These are phyloP conservation scores for Coemansia sp. DNA, from an alignment of 192 early-diverging fungal species.

Conservation along the genomic window DNA sequence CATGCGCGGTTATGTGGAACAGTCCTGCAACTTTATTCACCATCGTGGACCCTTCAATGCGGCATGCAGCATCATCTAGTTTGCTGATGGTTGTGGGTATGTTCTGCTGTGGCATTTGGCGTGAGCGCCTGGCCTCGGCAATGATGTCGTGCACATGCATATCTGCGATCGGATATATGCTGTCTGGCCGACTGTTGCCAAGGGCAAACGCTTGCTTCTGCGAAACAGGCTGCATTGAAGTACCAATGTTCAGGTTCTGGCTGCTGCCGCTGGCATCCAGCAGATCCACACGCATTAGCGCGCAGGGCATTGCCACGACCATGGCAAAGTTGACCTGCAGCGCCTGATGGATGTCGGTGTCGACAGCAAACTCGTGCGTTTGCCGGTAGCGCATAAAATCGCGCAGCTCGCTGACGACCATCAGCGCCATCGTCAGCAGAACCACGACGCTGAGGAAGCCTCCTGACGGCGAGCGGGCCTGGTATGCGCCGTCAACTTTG, in stretches of 20 bases:
- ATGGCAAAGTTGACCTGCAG: slow-evolving; percentile 86
- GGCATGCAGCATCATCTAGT: slow-evolving; percentile 62
- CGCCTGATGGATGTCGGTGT: slow-evolving; percentile 58
- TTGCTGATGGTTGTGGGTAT: background rate
- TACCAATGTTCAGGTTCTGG: slow-evolving; percentile 12
- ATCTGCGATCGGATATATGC: background rate
- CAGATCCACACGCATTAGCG: slow-evolving; percentile 40
- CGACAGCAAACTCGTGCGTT: slow-evolving; percentile 79
- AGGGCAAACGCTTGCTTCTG: background rate
- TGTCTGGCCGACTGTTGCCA: background rate
- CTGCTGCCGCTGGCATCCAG: slow-evolving; percentile 38
- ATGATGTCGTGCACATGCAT: slow-evolving; percentile 41
- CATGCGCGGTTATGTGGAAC: slow-evolving; percentile 86
- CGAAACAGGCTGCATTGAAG: slow-evolving; percentile 6
- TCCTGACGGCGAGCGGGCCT: slow-evolving; percentile 69
- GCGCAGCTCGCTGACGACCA: slow-evolving; percentile 66
- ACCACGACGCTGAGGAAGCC: slow-evolving; percentile 74
- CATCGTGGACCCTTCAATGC: slow-evolving; percentile 67
- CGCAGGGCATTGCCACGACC: slow-evolving; percentile 84
- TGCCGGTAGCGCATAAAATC: slow-evolving; percentile 64
- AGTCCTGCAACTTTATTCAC: slow-evolving; percentile 84
- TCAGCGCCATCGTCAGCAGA: slow-evolving; percentile 60
- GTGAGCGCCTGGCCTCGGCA: slow-evolving; percentile 15
- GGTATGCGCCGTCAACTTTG: slow-evolving; percentile 81
- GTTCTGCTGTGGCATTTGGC: background rate